A percentile compares a stretch with the other conserved stretches of the same genome.
phyloP scores from a whole-genome alignment of 768 basidiomycete species.

The Suillus discolor region DNA sequence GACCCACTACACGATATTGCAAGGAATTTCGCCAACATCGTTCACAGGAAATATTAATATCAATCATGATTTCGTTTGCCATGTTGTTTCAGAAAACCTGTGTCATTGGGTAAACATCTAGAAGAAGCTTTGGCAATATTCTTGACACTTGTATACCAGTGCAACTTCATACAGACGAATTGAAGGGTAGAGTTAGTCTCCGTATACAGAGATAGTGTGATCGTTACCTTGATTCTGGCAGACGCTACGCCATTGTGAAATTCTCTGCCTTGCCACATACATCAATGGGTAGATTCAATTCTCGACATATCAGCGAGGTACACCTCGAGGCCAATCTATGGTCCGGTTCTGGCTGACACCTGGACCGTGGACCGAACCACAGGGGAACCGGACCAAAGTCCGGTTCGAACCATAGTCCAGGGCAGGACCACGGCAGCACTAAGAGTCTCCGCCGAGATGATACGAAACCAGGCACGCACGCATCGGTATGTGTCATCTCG shows the following conservation, averaged over 20 bases:
- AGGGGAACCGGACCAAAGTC: no score
- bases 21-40: no score
- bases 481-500: no score
- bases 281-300: constrained; percentile 2
- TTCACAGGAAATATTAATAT: constrained; percentile 19
- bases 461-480: no score
- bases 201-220: constrained; percentile 3
- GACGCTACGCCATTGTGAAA: constrained; percentile 56
- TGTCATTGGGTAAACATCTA: constrained; percentile 51
- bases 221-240: constrained; percentile 56
- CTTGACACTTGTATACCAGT: constrained; percentile 53
- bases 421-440: no score
- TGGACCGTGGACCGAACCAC: no score
- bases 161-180: constrained; percentile 52
- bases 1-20: no score
- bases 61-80: constrained; percentile 46
- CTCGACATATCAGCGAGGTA: no score
- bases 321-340: no score
- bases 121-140: constrained; percentile 25
- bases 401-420: no score
- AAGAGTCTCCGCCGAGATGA: no score
- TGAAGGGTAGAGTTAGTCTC: constrained; percentile 15
- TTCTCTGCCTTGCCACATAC: constrained; percentile 44
- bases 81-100: constrained; percentile 43
- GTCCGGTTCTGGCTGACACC: no score